Base-by-base conservation (phyloP, 2,329 filamentous ascomycete species). In the Fusarium cyanostomum region DNA sequence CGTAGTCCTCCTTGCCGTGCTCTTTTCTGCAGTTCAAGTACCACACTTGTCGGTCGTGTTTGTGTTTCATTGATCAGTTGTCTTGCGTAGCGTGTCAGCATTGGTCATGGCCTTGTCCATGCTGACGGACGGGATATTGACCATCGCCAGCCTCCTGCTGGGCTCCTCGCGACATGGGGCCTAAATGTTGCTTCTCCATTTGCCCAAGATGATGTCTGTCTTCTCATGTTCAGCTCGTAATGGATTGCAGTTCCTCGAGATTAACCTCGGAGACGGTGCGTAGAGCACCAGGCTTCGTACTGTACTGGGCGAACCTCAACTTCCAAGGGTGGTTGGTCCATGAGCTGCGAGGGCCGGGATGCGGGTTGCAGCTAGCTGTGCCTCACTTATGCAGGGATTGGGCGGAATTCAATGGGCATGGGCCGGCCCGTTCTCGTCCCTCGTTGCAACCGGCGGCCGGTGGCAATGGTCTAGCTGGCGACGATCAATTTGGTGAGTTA, bases 371-470 rank as follows among this genome's bases (percentile, higher is more conserved):
- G 38, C 33, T 33, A 35, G 37, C 31, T 30, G 43, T 58, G 52
- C 56, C 52, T 62, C 51, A 64, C 42, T 24, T 27, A 35, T 37
- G 35, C 61, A 62, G 64, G 60, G 62, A 48, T 58, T 45, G 51
- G 48, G 56, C 53, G 49, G 56, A 64, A 64, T 62, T 61, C 41
- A 55, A 67, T 63, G 66, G 66, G 56, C 59, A 67, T 63, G 66
- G 66, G 56, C 59, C 62, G 64, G 64, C 56, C 64, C 66, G 64
- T 66, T 69, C 63, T 44, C 63, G 57, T 67, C 37, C 65, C 46
- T 64, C 52, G 57, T 55, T 58, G 38, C 59, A 61, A 39, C 50
- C 43, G 35, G 57, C 54, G 48, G 53, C 44, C 48, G 55, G 45
- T 54, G 46, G 43, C 34, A 52, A 43, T 69, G 44, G 48, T 37